Conservation (phyloP, 2,329 filamentous ascomycete species). For the Colletotrichum spaethianum region DNA sequence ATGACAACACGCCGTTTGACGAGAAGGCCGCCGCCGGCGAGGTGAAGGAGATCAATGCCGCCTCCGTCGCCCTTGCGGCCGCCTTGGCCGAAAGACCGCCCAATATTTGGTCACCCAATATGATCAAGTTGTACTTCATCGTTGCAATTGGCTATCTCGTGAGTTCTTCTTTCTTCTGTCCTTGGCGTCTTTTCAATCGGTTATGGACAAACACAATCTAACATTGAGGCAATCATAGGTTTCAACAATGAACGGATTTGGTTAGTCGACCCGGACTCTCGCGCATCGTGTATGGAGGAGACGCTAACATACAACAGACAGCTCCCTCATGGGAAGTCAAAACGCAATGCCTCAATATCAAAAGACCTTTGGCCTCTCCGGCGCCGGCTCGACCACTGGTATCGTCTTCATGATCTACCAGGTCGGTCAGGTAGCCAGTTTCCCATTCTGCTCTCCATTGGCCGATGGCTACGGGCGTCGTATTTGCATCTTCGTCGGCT, state of each 20-base stretch:
- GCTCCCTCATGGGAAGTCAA: conserved; percentile 53
- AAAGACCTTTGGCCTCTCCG: conserved; percentile 58
- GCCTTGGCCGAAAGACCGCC: conserved; percentile 51
- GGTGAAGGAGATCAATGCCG: conserved; percentile 52
- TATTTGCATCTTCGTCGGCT: conserved; percentile 65
- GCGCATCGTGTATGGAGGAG: too few species aligned
- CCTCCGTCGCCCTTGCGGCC: conserved; percentile 53
- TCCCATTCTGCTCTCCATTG: conserved; percentile 63
- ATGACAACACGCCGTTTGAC: conserved; percentile 31
- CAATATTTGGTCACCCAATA: conserved; percentile 51
- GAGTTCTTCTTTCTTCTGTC: too few species aligned
- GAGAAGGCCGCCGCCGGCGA: conserved; percentile 41
- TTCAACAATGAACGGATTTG: conserved; percentile 51
- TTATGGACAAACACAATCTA: too few species aligned
- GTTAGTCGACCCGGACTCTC: conserved; percentile 23
- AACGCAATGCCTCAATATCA: conserved; percentile 64
- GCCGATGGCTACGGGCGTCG: conserved; percentile 66
- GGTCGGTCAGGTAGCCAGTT: conserved; percentile 62
- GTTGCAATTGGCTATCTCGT: conserved; percentile 47
- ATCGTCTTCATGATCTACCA: conserved; percentile 62
- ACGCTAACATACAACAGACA: conserved; percentile 54
- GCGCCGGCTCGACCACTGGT: conserved; percentile 61
- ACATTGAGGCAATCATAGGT: too few species aligned
- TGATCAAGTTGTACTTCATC: conserved; percentile 50
- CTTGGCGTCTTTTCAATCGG: too few species aligned